Conservation (phyloP, 176 grass and related monocot species). For the Bonia amplexicaulis region DNA sequence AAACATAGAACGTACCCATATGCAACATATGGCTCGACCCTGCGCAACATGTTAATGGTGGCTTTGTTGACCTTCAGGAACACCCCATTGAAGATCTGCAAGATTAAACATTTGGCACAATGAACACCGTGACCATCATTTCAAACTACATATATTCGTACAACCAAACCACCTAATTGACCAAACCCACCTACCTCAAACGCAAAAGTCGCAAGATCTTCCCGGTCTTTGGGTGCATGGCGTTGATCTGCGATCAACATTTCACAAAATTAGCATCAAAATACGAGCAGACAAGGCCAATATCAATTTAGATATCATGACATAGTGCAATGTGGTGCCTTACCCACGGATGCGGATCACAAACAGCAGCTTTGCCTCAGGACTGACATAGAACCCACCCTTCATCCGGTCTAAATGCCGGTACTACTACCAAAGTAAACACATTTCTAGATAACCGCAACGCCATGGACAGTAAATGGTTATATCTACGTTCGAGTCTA, state of each 20-base stretch:
- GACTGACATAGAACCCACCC: conserved; percentile 92
- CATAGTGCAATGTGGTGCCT: not conserved
- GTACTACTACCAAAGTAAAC: not conserved
- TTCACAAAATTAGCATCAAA: not conserved
- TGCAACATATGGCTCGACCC: conserved; percentile 94
- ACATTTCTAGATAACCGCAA: not conserved
- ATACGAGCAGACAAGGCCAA: not conserved
- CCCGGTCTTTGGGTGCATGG: conserved; percentile 88
- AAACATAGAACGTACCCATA: conserved; percentile 54
- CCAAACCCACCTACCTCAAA: conserved; percentile 65
- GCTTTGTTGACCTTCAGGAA: conserved; percentile 98
- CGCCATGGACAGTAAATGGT: not conserved
- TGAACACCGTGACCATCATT: not conserved
- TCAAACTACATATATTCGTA: not conserved
- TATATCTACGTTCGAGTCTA: no score
- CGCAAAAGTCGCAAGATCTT: conserved; percentile 91
- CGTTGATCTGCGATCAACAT: conserved; percentile 65
- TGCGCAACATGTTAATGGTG: conserved; percentile 83
- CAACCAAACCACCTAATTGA: not conserved
- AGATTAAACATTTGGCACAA: not conserved
- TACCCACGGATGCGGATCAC: conserved; percentile 90
- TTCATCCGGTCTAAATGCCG: conserved; percentile 40
- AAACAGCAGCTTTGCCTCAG: conserved; percentile 83
- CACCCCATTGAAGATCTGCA: conserved; percentile 86
- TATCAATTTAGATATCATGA: not conserved